These are phyloP conservation scores for Pyricularia grisea DNA, from an alignment of 2,329 filamentous ascomycete species.

Conservation along the genomic window DNA sequence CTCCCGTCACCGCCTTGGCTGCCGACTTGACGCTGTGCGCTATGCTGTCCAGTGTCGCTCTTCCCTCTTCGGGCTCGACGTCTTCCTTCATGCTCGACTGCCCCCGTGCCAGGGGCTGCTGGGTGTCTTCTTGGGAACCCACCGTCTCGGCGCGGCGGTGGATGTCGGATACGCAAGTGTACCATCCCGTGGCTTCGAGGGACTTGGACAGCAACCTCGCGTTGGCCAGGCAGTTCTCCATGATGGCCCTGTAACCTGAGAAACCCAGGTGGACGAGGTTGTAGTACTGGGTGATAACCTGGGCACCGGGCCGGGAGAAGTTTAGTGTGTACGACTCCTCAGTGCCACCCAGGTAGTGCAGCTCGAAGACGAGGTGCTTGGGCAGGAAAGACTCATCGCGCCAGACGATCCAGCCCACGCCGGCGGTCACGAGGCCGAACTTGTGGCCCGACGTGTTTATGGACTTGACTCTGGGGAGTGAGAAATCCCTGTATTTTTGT, in stretches of 20 bases:
- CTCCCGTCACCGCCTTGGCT: background rate
- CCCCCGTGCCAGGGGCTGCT: constrained; percentile 6
- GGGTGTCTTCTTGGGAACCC: constrained; percentile 5
- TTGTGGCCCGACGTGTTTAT: constrained; percentile 57
- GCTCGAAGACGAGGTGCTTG: constrained; percentile 59
- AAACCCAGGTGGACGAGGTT: constrained; percentile 64
- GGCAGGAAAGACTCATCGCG: constrained; percentile 56
- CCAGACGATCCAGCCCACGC: constrained; percentile 64
- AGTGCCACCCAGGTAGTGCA: constrained; percentile 62
- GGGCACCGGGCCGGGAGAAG: constrained; percentile 61
- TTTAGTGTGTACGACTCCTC: constrained; percentile 64
- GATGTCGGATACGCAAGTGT: constrained; percentile 54
- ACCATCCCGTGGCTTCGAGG: constrained; percentile 59
- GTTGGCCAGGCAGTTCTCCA: constrained; percentile 58
- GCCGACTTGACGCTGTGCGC: constrained; percentile 27
- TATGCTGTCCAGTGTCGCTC: background rate
- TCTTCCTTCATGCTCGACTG: background rate
- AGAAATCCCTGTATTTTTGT: constrained; percentile 38
- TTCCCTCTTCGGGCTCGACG: background rate
- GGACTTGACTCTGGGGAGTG: constrained; percentile 50
- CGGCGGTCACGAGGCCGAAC: constrained; percentile 55
- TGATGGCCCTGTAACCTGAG: constrained; percentile 52
- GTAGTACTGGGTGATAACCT: constrained; percentile 64
- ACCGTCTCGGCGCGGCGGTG: constrained; percentile 37
- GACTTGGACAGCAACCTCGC: constrained; percentile 53